Conservation (phyloP, 495 filamentous ascomycete genomes). For the Chaetomidium leptoderma region DNA sequence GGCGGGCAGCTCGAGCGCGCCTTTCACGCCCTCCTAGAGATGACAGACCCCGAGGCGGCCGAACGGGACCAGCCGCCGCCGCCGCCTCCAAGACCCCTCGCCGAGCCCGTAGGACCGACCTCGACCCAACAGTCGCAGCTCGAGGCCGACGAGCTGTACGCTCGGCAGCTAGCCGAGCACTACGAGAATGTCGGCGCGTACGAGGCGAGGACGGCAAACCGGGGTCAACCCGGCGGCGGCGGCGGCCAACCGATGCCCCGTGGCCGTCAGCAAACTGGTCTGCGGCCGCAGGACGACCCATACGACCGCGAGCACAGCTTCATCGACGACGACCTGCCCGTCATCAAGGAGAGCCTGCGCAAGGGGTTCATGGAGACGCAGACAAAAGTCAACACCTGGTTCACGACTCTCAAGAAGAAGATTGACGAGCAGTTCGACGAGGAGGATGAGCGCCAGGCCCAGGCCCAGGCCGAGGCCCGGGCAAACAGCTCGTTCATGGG, state of each 20-base stretch:
- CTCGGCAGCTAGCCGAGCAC: constrained; percentile 87
- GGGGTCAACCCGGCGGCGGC: constrained; percentile 26
- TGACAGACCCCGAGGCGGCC: constrained; percentile 87
- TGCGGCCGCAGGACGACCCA: constrained; percentile 47
- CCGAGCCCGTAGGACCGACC: constrained; percentile 37
- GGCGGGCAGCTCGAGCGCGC: constrained; percentile 85
- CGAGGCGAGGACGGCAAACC: constrained; percentile 47
- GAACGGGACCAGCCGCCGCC: constrained; percentile 60
- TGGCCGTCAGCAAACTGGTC: constrained; percentile 44
- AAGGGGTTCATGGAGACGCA: constrained; percentile 96
- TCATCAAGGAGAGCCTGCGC: constrained; percentile 86
- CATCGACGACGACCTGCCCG: constrained; percentile 91
- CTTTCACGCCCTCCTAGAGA: constrained; percentile 90
- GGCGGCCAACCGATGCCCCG: constrained; percentile 30
- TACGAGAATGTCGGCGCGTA: constrained; percentile 62
- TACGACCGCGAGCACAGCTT: constrained; percentile 69
- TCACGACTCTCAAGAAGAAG: constrained; percentile 81
- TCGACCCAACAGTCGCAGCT: constrained; percentile 70
- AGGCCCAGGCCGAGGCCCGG: not conserved
- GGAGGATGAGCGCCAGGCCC: constrained; percentile 42
- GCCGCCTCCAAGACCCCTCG: constrained; percentile 63
- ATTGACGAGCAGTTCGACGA: constrained; percentile 77
- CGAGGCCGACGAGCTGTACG: constrained; percentile 88
- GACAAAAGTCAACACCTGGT: constrained; percentile 86
- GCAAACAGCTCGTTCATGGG: constrained; percentile 35